These are phyloP conservation scores for Bryoglossum gracile DNA, from an alignment of 495 filamentous ascomycete species.

Conservation along the genomic window DNA sequence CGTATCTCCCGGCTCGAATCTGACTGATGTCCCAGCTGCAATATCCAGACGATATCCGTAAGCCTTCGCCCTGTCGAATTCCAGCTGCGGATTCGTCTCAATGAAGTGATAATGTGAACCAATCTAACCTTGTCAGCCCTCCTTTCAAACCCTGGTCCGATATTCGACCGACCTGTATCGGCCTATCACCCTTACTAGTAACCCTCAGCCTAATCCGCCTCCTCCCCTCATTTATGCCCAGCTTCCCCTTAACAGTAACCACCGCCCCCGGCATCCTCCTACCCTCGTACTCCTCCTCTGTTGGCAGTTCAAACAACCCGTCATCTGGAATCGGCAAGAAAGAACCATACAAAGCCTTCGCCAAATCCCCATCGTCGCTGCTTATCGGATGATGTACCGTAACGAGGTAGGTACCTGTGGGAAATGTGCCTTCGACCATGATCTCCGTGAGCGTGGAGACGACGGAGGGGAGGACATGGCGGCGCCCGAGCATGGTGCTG, in stretches of 20 bases:
- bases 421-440: conserved; percentile 93
- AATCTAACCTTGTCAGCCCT: conserved; percentile 38
- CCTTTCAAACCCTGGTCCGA: background rate
- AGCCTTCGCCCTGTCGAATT: conserved; percentile 80
- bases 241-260: conserved; percentile 57
- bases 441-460: conserved; percentile 68
- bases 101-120: conserved; percentile 97
- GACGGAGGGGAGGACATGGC: conserved; percentile 86
- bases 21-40: conserved; percentile 81
- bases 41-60: conserved; percentile 89
- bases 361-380: conserved; percentile 80
- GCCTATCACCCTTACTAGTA: conserved; percentile 82
- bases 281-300: conserved; percentile 53
- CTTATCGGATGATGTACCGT: conserved; percentile 89
- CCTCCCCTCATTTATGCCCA: conserved; percentile 68
- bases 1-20: conserved; percentile 91
- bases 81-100: conserved; percentile 83
- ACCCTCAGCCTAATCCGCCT: conserved; percentile 68
- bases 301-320: conserved; percentile 31
- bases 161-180: conserved; percentile 60
- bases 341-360: conserved; percentile 80
- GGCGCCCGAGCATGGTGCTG: conserved; percentile 85
- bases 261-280: conserved; percentile 74
- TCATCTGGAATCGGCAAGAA: conserved; percentile 72
- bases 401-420: conserved; percentile 84